These are phyloP conservation scores for Nothophytophthora sp. DNA, from an alignment of 352 stramenopile genomes.

Conservation along the genomic window DNA sequence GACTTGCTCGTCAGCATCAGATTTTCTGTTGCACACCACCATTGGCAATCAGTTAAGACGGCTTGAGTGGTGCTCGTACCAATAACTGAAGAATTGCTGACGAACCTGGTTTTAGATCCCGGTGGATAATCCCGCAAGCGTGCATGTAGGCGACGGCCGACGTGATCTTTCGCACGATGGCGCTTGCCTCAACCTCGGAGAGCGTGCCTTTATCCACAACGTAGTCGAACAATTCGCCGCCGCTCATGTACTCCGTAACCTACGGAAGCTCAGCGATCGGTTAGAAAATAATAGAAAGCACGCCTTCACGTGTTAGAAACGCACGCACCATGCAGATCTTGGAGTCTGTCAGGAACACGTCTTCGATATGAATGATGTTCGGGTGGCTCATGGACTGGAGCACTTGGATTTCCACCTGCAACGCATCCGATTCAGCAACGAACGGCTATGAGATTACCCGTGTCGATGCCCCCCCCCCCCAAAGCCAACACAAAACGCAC, in stretches of 20 bases:
- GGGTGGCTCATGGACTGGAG: slow-evolving; percentile 87
- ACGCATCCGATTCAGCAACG: slow-evolving; percentile 1
- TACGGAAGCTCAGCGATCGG: slow-evolving; percentile 16
- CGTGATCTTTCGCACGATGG: slow-evolving; percentile 89
- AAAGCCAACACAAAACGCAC: not conserved
- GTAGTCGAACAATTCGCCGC: slow-evolving; percentile 91
- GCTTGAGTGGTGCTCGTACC: not conserved
- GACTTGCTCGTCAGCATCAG: slow-evolving; percentile 85
- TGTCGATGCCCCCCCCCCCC: too few species aligned
- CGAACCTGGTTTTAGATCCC: slow-evolving; percentile 87
- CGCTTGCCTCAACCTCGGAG: slow-evolving; percentile 85
- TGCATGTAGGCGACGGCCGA: slow-evolving; percentile 91
- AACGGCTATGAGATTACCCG: not conserved
- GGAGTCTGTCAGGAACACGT: slow-evolving; percentile 82
- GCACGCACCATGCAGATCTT: slow-evolving; percentile 84
- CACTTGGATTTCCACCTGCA: slow-evolving; percentile 88
- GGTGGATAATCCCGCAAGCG: slow-evolving; percentile 84
- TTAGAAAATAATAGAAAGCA: not conserved
- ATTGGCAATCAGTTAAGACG: slow-evolving; percentile 1
- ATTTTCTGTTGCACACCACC: slow-evolving; percentile 47
- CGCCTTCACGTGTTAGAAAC: not conserved
- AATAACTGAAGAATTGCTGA: not conserved
- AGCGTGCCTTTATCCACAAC: slow-evolving; percentile 91
- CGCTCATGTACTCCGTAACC: slow-evolving; percentile 89
- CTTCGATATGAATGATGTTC: slow-evolving; percentile 91